phyloP scores from a whole-genome alignment of 2,329 filamentous ascomycete species.

The Aspergillus vadensis region DNA sequence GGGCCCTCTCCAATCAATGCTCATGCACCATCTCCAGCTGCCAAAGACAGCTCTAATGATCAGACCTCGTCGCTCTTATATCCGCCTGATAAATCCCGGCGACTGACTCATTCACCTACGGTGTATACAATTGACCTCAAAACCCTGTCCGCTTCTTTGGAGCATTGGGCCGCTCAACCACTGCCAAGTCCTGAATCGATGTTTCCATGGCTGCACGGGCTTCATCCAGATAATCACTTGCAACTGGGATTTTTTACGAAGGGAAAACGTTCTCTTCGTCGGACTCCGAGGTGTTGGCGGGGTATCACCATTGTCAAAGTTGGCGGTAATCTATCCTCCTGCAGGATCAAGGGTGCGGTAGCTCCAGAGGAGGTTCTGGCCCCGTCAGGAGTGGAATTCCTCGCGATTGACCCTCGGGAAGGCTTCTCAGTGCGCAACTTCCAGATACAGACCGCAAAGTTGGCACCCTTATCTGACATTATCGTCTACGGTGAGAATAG shows the following conservation, averaged over 20 bases:
- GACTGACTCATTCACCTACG: constrained; percentile 57
- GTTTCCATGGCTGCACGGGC: constrained; percentile 94
- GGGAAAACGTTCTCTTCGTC: constrained; percentile 69
- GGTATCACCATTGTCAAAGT: constrained; percentile 86
- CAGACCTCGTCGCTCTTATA: constrained; percentile 70
- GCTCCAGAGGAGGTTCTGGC: constrained; percentile 77
- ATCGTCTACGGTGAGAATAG: constrained; percentile 82
- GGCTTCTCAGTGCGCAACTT: constrained; percentile 97
- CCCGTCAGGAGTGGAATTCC: constrained; percentile 61
- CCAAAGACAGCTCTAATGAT: constrained; percentile 56
- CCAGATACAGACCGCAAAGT: constrained; percentile 89
- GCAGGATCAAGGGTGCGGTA: constrained; percentile 84
- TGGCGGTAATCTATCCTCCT: constrained; percentile 71
- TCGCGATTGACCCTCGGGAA: constrained; percentile 81
- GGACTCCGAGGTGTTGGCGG: constrained; percentile 74
- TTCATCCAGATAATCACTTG: constrained; percentile 84
- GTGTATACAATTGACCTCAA: constrained; percentile 73
- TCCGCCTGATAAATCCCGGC: constrained; percentile 67
- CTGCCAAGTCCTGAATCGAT: constrained; percentile 82
- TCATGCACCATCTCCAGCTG: constrained; percentile 65
- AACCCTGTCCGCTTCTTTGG: constrained; percentile 70
- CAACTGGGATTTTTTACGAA: constrained; percentile 88
- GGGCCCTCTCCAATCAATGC: constrained; percentile 67
- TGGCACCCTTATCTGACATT: constrained; percentile 86
- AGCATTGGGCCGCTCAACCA: constrained; percentile 75